Conservation (phyloP, 2,329 filamentous ascomycete genomes). For the Paraphoma sp. region DNA sequence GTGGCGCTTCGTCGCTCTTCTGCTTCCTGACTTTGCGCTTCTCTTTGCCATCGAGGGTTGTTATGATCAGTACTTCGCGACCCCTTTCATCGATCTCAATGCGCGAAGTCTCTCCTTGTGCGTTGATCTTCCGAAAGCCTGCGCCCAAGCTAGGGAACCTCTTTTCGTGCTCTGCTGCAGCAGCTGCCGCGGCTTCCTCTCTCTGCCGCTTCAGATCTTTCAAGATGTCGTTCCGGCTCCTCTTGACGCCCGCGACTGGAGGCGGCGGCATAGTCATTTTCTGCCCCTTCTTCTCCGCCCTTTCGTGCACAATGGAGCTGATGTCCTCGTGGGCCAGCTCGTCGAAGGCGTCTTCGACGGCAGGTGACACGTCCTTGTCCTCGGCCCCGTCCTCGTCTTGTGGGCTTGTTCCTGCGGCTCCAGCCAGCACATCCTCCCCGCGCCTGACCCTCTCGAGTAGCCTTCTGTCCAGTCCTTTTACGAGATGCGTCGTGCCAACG, state of each 20-base stretch:
- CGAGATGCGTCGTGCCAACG: constrained; percentile 78
- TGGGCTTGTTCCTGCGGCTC: constrained; percentile 42
- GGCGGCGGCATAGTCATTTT: constrained; percentile 53
- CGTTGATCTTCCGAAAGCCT: constrained; percentile 62
- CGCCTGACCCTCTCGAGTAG: constrained; percentile 72
- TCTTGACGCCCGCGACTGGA: constrained; percentile 55
- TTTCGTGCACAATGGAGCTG: constrained; percentile 68
- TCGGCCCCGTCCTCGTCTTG: constrained; percentile 33
- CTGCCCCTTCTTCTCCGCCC: constrained; percentile 60
- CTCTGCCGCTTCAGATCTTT: constrained; percentile 64
- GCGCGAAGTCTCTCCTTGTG: constrained; percentile 58
- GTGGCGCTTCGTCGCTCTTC: constrained; percentile 40
- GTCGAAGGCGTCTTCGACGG: constrained; percentile 56
- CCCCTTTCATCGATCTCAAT: constrained; percentile 63
- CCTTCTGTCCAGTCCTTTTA: constrained; percentile 90
- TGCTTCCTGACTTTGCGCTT: constrained; percentile 68
- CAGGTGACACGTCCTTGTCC: constrained; percentile 30
- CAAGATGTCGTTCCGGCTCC: constrained; percentile 65
- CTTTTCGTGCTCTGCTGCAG: constrained; percentile 49
- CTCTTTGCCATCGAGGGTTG: constrained; percentile 65
- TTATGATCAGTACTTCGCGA: constrained; percentile 65
- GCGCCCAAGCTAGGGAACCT: constrained; percentile 57
- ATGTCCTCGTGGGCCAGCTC: constrained; percentile 71
- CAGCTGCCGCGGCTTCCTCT: constrained; percentile 52
- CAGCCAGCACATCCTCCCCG: constrained; percentile 63